A percentile compares a stretch with the other conserved stretches of the same genome.
Conservation (phyloP, 306 rosid genomes). For the Cucumis cinereus region DNA sequence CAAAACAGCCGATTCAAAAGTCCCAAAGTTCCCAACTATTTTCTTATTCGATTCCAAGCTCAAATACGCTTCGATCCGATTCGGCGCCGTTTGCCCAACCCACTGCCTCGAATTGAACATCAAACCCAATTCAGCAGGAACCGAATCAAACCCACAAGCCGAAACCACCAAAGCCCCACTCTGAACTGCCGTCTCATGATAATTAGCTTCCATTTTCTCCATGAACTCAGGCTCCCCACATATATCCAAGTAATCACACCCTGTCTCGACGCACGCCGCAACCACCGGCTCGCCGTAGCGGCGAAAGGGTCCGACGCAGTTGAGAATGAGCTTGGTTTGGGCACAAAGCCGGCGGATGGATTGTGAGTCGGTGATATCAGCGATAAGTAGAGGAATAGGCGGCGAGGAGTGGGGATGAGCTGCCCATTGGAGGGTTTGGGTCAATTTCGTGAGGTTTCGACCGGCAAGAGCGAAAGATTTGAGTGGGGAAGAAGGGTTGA, state of each 20-base stretch:
- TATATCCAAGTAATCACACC: slow-evolving; percentile 76
- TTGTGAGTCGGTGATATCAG: slow-evolving; percentile 41
- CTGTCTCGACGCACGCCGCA: slow-evolving; percentile 52
- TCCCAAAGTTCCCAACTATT: slow-evolving; percentile 63
- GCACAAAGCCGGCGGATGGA: slow-evolving; percentile 54
- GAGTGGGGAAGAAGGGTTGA: slow-evolving; percentile 39
- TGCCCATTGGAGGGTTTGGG: slow-evolving; percentile 62
- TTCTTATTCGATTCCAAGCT: slow-evolving; percentile 56
- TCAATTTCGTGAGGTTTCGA: slow-evolving; percentile 39
- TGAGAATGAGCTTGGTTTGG: slow-evolving; percentile 61
- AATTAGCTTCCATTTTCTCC: slow-evolving; percentile 52
- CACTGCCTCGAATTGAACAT: slow-evolving; percentile 69
- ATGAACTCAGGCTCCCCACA: slow-evolving; percentile 85
- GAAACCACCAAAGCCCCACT: slow-evolving; percentile 55
- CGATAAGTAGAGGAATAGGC: slow-evolving; percentile 36
- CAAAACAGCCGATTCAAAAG: slow-evolving; percentile 67
- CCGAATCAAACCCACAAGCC: slow-evolving; percentile 87
- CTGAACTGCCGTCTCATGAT: slow-evolving; percentile 28
- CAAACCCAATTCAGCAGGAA: slow-evolving; percentile 82
- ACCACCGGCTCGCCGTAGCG: slow-evolving; percentile 68
- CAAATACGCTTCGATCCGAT: slow-evolving; percentile 50
- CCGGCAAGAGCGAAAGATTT: slow-evolving; percentile 68
- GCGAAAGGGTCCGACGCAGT: slow-evolving; percentile 90
- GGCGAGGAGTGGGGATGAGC: slow-evolving; percentile 42
- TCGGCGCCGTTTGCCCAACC: slow-evolving; percentile 33